Conservation (phyloP, 176 grass and related monocot species). For the Aegilops longissima region DNA sequence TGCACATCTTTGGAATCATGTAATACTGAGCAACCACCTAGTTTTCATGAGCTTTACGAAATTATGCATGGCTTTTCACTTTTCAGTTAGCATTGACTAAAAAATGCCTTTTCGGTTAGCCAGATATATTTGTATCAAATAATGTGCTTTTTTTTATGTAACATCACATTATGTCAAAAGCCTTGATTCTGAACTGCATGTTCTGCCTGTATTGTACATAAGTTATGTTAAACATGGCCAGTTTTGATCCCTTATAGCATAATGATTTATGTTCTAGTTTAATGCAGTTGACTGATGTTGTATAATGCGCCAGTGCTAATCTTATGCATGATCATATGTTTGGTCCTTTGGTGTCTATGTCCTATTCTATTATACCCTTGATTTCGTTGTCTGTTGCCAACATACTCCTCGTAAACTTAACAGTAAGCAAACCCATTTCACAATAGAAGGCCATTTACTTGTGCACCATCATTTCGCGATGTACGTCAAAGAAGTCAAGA, state of each 20-base stretch:
- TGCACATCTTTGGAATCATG: background rate
- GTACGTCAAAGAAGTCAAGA: background rate
- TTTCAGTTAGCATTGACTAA: slow-evolving; percentile 3
- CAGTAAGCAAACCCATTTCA: background rate
- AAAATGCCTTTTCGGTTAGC: background rate
- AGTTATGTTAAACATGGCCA: background rate
- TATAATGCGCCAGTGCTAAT: background rate
- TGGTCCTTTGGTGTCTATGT: background rate
- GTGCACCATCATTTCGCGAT: background rate
- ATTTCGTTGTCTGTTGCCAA: background rate
- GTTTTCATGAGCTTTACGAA: background rate
- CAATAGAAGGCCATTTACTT: background rate
- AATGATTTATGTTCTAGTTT: background rate
- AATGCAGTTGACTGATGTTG: background rate
- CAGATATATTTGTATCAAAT: background rate
- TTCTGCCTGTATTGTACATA: background rate
- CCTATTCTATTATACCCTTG: background rate
- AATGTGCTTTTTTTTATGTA: background rate
- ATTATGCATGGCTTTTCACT: background rate
- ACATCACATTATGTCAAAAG: background rate
- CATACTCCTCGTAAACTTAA: background rate
- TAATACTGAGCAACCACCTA: background rate
- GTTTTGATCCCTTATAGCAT: background rate
- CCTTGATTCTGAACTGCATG: background rate
- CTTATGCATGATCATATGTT: background rate